Evolutionary conservation across 179 eudicot genomes (phyloP), one percentile per base, ranked within the genome.

Genomic region (Silene coronaria): DNA sequence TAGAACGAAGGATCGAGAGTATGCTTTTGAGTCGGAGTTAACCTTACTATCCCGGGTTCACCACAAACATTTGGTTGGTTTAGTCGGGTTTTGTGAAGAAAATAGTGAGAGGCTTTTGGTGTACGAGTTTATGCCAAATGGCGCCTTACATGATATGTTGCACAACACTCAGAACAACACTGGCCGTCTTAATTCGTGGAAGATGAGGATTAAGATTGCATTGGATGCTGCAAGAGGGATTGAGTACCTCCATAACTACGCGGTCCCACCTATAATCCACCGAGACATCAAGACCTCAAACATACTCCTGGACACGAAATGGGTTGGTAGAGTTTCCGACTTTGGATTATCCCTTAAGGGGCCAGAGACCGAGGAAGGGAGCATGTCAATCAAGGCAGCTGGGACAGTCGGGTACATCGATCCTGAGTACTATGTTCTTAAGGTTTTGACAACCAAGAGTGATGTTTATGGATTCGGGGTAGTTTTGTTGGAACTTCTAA

Each of bases 401-500:
- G 88, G 89, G 48, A 86, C 91, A 6, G 77, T 84, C 21, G 91
- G 91, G 36, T 88, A 88, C 36, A 86, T 86, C 28, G 91, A 88
- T 81, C 89, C 89, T 0, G 88, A 86, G 67, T 88, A 86, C 70
- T 83, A 86, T 48, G 83, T 82, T 14, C 80, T 83, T 3, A 88
- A 86, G 66, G 79, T 84, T 6, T 73, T 86, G 71, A 88, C 91
- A 12, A 85, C 86, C 13, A 88, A 88, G 82, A 88, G 89, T 12
- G 91, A 88, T 72, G 88, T 88, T 0, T 88, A 88, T 77, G 91
- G 89, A 58, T 82, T 88, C 26, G 91, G 89, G 63, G 89, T 88
- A 34, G 89, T 88, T 28, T 36, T 88, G 75, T 63, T 88, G 67
- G 91, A 88, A 69, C 82, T 88, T 28, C 74, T 88, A 70, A 88